phyloP scores from a whole-genome alignment of 2,329 filamentous ascomycete genomes.

The Xylaria arbuscula region DNA sequence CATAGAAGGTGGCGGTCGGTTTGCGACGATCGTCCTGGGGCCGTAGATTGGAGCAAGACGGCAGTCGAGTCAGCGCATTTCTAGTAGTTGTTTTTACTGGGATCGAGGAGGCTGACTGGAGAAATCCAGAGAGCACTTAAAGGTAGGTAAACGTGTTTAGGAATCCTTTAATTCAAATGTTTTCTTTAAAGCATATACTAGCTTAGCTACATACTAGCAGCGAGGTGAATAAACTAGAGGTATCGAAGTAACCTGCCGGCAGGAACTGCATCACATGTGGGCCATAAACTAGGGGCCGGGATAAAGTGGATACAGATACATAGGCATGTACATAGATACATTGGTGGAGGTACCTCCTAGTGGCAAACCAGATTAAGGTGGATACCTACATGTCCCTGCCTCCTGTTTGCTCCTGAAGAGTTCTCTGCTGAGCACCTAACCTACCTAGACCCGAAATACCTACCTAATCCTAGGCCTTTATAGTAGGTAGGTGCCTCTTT shows the following conservation, averaged over 20 bases:
- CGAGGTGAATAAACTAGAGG: background rate
- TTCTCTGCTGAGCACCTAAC: background rate
- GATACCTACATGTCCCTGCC: too few species aligned
- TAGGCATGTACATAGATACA: too few species aligned
- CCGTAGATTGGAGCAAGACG: background rate
- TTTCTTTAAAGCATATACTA: background rate
- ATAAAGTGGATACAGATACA: background rate
- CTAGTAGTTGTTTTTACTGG: background rate
- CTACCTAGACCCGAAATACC: background rate
- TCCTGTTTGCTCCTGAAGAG: background rate
- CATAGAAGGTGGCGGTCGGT: constrained; percentile 15
- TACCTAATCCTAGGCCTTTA: background rate
- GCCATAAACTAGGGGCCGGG: background rate
- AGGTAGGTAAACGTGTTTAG: constrained; percentile 1
- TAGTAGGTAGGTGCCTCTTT: constrained; percentile 1
- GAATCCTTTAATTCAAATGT: background rate
- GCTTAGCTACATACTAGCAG: background rate
- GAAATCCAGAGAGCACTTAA: background rate
- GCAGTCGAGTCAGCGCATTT: constrained; percentile 1
- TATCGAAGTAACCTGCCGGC: background rate
- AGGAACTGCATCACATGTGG: constrained; percentile 3
- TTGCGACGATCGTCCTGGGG: background rate
- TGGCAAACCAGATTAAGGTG: too few species aligned
- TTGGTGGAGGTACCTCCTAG: background rate
- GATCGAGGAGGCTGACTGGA: constrained; percentile 10